Evolutionary conservation across 2,329 filamentous ascomycete genomes (phyloP).

Genomic region (Alternaria burnsii): DNA sequence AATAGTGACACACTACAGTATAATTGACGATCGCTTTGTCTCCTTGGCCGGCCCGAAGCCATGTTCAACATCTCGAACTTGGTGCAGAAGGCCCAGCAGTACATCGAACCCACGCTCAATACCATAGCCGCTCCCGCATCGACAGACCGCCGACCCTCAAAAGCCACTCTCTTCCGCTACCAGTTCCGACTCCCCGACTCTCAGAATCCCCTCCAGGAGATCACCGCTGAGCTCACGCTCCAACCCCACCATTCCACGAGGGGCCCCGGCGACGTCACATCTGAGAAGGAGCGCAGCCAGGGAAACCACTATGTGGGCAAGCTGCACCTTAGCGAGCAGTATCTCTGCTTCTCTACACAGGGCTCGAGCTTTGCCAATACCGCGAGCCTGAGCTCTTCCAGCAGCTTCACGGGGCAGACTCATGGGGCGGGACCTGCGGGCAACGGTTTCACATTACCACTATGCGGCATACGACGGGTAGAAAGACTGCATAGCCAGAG

Average conservation of each 20-base stretch:
- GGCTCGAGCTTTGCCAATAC: conserved; percentile 84
- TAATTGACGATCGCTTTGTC: conserved; percentile 21
- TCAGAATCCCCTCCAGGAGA: conserved; percentile 94
- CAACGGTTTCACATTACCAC: conserved; percentile 93
- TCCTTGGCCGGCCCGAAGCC: conserved; percentile 31
- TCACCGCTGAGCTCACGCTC: conserved; percentile 93
- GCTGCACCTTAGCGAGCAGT: conserved; percentile 92
- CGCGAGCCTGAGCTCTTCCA: conserved; percentile 80
- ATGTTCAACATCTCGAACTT: conserved; percentile 73
- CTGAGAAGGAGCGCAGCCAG: conserved; percentile 70
- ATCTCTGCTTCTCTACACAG: conserved; percentile 95
- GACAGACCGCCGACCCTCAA: conserved; percentile 83
- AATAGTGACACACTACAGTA: conserved; percentile 13
- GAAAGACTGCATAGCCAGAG: conserved; percentile 93
- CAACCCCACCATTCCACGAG: conserved; percentile 69
- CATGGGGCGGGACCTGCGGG: conserved; percentile 91
- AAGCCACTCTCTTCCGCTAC: conserved; percentile 89
- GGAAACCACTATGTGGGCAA: conserved; percentile 92
- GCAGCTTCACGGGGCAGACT: conserved; percentile 89
- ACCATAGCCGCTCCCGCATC: conserved; percentile 65
- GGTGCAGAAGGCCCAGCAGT: conserved; percentile 93
- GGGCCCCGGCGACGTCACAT: conserved; percentile 46
- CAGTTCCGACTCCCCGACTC: conserved; percentile 95
- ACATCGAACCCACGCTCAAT: conserved; percentile 88
- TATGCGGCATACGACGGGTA: conserved; percentile 89